These are phyloP conservation scores for Nemophila menziesii DNA, from an alignment of 257 asterid species.

Conservation along the genomic window DNA sequence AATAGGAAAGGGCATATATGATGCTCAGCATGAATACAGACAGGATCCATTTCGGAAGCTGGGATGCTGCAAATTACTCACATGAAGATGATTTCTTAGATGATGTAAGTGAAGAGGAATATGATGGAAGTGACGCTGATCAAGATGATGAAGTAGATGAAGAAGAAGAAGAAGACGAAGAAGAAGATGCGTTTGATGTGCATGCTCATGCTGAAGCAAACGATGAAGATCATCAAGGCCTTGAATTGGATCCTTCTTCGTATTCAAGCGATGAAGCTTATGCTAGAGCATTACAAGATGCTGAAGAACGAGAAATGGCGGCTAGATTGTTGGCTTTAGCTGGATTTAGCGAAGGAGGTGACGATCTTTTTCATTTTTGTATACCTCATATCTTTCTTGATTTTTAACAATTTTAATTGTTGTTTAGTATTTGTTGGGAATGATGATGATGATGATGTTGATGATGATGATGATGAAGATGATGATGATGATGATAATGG, in stretches of 20 bases:
- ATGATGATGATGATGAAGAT: slow-evolving; percentile 16
- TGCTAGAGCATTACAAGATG: slow-evolving; percentile 95
- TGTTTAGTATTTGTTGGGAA: slow-evolving; percentile 34
- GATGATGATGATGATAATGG: slow-evolving; percentile 41
- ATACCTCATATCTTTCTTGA: not conserved
- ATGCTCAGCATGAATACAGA: slow-evolving; percentile 65
- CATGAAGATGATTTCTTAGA: slow-evolving; percentile 35
- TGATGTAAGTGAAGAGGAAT: slow-evolving; percentile 40
- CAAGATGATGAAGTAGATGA: slow-evolving; percentile 46
- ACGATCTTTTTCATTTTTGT: slow-evolving; percentile 3
- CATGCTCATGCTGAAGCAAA: slow-evolving; percentile 44
- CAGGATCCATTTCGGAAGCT: slow-evolving; percentile 58
- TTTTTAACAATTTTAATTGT: slow-evolving; percentile 7
- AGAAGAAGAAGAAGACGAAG: slow-evolving; percentile 31
- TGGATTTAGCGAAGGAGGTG: slow-evolving; percentile 49
- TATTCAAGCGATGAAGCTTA: slow-evolving; percentile 87
- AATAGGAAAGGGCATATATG: slow-evolving; percentile 90
- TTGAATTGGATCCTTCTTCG: slow-evolving; percentile 73
- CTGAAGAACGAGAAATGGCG: slow-evolving; percentile 85
- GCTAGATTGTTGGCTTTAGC: slow-evolving; percentile 78
- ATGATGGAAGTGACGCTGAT: slow-evolving; percentile 66
- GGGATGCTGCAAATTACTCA: slow-evolving; percentile 60
- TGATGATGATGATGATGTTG: slow-evolving; percentile 18
- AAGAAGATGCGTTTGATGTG: slow-evolving; percentile 51
- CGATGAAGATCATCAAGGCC: slow-evolving; percentile 37